Conservation (phyloP, 2,329 filamentous ascomycete genomes). For the Neurospora crassa region DNA sequence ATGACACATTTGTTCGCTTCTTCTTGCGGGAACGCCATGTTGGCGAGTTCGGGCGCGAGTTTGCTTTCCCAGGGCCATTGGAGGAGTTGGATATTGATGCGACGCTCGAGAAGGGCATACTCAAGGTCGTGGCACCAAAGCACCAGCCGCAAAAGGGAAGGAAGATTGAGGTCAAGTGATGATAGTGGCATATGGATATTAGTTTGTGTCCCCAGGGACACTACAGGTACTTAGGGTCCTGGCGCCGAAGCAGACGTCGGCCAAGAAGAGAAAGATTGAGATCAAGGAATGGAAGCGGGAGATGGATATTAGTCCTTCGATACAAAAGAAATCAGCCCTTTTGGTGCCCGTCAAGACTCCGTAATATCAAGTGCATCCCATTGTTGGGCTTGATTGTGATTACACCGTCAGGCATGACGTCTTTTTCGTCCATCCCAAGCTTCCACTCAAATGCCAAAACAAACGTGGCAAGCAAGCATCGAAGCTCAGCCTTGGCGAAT, state of each 20-base stretch:
- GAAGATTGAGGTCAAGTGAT: slow-evolving; percentile 9
- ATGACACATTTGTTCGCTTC: slow-evolving; percentile 3
- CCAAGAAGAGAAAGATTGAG: slow-evolving; percentile 7
- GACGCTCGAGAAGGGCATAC: slow-evolving; percentile 10
- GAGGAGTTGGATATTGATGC: slow-evolving; percentile 11
- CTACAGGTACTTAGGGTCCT: slow-evolving; percentile 10
- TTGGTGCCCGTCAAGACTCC: slow-evolving; percentile 7
- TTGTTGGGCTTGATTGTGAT: slow-evolving; percentile 59
- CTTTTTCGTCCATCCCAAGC: slow-evolving; percentile 46
- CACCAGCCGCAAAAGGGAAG: slow-evolving; percentile 2
- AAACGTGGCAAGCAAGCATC: slow-evolving; percentile 59
- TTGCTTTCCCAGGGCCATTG: slow-evolving; percentile 12
- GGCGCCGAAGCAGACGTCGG: slow-evolving; percentile 9
- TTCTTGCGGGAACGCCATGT: slow-evolving; percentile 9
- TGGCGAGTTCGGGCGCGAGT: slow-evolving; percentile 11
- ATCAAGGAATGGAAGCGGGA: slow-evolving; percentile 1
- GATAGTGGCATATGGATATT: not conserved
- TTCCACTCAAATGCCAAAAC: slow-evolving; percentile 53
- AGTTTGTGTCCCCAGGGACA: slow-evolving; percentile 10
- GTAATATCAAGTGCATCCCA: slow-evolving; percentile 49
- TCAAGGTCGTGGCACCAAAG: slow-evolving; percentile 13
- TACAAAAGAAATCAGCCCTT: not conserved
- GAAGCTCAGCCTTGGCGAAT: slow-evolving; percentile 66
- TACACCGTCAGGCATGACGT: slow-evolving; percentile 50
- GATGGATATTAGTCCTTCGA: slow-evolving; percentile 20